phyloP scores from a whole-genome alignment of 805 yeast species.

The Ogataea methanolica region DNA sequence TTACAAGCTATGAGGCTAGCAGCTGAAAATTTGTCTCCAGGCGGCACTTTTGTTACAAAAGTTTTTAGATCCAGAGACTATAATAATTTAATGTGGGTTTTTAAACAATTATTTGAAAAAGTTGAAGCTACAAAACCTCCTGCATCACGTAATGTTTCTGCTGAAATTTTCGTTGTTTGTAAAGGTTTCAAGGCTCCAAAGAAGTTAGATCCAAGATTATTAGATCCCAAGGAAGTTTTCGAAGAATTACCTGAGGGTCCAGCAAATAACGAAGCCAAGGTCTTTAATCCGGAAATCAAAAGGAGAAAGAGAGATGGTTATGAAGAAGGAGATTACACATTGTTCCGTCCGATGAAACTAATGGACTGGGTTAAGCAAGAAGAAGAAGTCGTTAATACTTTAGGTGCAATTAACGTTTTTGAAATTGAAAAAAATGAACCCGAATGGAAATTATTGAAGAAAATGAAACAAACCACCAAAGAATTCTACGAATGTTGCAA shows the following conservation, averaged over 20 bases:
- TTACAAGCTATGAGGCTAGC: slow-evolving; percentile 91
- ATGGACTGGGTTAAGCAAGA: slow-evolving; percentile 71
- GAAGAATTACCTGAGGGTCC: slow-evolving; percentile 80
- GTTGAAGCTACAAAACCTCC: slow-evolving; percentile 99
- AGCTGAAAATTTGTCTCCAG: slow-evolving; percentile 83
- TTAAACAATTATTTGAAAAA: slow-evolving; percentile 89
- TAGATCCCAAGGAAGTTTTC: slow-evolving; percentile 90
- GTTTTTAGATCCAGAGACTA: slow-evolving; percentile 98
- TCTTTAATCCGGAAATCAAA: slow-evolving; percentile 91
- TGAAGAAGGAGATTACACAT: slow-evolving; percentile 83
- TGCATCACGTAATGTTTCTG: slow-evolving; percentile 97
- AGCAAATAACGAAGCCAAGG: slow-evolving; percentile 82
- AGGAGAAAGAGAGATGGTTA: slow-evolving; percentile 92
- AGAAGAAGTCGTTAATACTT: slow-evolving; percentile 76
- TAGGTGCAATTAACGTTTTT: slow-evolving; percentile 71
- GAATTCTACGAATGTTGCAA: slow-evolving; percentile 81
- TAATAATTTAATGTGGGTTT: slow-evolving; percentile 95
- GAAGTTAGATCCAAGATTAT: slow-evolving; percentile 83
- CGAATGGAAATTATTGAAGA: slow-evolving; percentile 68
- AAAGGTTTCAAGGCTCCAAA: slow-evolving; percentile 95
- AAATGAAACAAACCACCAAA: slow-evolving; percentile 69
- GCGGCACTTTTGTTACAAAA: slow-evolving; percentile 95
- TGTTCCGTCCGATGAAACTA: slow-evolving; percentile 66
- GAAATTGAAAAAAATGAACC: slow-evolving; percentile 56
- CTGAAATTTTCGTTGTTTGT: slow-evolving; percentile 97